phyloP scores from a whole-genome alignment of 75 land plant genomes.

The Selaginella tamariscina region DNA sequence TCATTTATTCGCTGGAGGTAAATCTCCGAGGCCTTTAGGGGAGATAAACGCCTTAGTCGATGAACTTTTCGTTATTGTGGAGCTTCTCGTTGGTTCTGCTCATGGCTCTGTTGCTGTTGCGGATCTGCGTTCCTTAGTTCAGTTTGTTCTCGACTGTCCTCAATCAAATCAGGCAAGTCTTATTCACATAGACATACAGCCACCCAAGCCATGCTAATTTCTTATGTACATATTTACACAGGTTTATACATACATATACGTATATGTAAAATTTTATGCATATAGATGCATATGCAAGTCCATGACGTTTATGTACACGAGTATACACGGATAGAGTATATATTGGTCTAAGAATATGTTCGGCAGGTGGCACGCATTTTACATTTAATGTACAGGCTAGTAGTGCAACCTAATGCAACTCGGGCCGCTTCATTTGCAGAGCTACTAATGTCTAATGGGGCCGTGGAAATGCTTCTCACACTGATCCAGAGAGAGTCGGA shows the following conservation, averaged over 20 bases:
- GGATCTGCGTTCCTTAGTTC: slow-evolving; percentile 67
- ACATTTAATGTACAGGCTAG: slow-evolving; percentile 70
- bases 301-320: no score
- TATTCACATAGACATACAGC: no score
- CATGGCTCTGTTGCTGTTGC: slow-evolving; percentile 46
- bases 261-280: no score
- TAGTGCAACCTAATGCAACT: slow-evolving; percentile 80
- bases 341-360: background rate
- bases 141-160: slow-evolving; percentile 92
- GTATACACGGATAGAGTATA: no score
- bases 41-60: slow-evolving; percentile 96
- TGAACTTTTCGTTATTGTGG: slow-evolving; percentile 85
- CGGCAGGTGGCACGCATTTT: slow-evolving; percentile 81
- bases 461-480: slow-evolving; percentile 75
- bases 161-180: slow-evolving; percentile 96
- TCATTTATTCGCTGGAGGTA: slow-evolving; percentile 50
- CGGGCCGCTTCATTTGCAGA: slow-evolving; percentile 77
- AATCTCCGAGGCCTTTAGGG: slow-evolving; percentile 52
- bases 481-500: slow-evolving; percentile 73
- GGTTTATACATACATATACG: no score
- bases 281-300: no score
- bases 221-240: no score
- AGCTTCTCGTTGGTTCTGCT: slow-evolving; percentile 70
- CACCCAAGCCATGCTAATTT: no score
- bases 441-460: slow-evolving; percentile 78